Percentiles rank a stretch among this genome's conserved stretches.
phyloP scores from a whole-genome alignment of 1,139 yeast species.

The Scheffersomyces quercinus region DNA sequence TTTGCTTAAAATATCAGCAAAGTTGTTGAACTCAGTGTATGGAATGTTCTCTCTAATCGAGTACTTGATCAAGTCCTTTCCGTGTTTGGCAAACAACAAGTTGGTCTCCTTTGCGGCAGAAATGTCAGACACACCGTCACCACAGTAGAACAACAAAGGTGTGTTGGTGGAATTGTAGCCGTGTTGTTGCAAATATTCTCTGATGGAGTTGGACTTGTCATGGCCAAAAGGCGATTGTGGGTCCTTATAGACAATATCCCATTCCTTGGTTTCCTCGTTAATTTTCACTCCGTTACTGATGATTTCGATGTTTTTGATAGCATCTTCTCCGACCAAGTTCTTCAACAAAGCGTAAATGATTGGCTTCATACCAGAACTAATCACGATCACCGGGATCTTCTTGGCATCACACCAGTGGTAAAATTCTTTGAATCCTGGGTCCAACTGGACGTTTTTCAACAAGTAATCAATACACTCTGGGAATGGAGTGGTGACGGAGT shows the following conservation, averaged over 20 bases:
- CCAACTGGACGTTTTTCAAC: conserved; percentile 65
- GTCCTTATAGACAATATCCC: conserved; percentile 87
- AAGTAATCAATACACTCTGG: conserved; percentile 76
- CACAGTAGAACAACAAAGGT: conserved; percentile 72
- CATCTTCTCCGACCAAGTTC: conserved; percentile 75
- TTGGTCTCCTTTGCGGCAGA: conserved; percentile 96
- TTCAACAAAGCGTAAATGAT: conserved; percentile 75
- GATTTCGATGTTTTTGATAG: conserved; percentile 72
- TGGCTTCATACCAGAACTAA: conserved; percentile 92
- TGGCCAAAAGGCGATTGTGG: conserved; percentile 86
- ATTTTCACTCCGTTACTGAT: conserved; percentile 76
- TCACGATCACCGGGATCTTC: conserved; percentile 75
- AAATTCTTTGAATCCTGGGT: conserved; percentile 85
- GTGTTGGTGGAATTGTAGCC: conserved; percentile 25
- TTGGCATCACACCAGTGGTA: conserved; percentile 75
- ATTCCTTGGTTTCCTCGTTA: conserved; percentile 49
- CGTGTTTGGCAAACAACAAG: conserved; percentile 87
- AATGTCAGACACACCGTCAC: conserved; percentile 95
- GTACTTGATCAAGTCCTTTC: conserved; percentile 83
- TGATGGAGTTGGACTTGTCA: conserved; percentile 83
- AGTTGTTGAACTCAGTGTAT: conserved; percentile 77
- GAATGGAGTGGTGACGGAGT: conserved; percentile 73
- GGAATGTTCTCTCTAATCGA: conserved; percentile 82
- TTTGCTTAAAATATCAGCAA: conserved; percentile 65
- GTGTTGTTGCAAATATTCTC: conserved; percentile 57